Percentiles rank a stretch among this genome's conserved stretches.
These are phyloP conservation scores for Penicillium mononematosum DNA, from an alignment of 495 filamentous ascomycete genomes.

Conservation along the genomic window DNA sequence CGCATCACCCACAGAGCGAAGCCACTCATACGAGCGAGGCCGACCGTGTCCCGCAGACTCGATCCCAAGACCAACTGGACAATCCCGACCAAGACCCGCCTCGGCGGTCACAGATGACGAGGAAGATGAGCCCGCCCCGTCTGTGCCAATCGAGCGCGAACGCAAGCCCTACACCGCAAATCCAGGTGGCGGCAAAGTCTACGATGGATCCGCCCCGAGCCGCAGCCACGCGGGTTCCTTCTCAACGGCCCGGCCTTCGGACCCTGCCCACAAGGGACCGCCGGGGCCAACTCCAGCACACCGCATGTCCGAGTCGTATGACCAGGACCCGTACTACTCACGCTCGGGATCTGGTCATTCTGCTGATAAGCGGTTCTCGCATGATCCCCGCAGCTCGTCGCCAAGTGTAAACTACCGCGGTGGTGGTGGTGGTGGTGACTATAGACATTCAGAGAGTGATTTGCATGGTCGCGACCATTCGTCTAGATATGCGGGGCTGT, in stretches of 20 bases:
- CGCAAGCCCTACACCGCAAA: constrained; percentile 59
- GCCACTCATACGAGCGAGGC: constrained; percentile 49
- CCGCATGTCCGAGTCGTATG: constrained; percentile 23
- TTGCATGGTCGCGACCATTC: constrained; percentile 28
- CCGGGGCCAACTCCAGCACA: constrained; percentile 4
- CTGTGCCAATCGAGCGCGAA: constrained; percentile 58
- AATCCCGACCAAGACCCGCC: neutral
- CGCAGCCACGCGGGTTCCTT: constrained; percentile 34
- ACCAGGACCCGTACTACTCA: constrained; percentile 27
- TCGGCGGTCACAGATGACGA: constrained; percentile 45
- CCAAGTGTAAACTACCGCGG: constrained; percentile 23
- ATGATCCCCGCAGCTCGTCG: constrained; percentile 38
- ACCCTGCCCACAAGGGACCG: constrained; percentile 12
- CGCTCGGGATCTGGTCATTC: constrained; percentile 27
- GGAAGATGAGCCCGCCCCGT: constrained; percentile 38
- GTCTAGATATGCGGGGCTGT: constrained; percentile 23
- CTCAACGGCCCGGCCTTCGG: constrained; percentile 28
- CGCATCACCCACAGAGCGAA: constrained; percentile 21
- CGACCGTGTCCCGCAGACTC: constrained; percentile 44
- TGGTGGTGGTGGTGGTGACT: constrained; percentile 24
- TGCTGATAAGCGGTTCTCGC: constrained; percentile 17
- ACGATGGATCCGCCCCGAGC: constrained; percentile 36
- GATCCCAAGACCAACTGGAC: neutral
- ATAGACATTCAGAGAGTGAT: constrained; percentile 45
- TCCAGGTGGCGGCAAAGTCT: constrained; percentile 56